Base-by-base conservation (phyloP, 345 rosid genomes). In the Eucalyptus guilfoylei region DNA sequence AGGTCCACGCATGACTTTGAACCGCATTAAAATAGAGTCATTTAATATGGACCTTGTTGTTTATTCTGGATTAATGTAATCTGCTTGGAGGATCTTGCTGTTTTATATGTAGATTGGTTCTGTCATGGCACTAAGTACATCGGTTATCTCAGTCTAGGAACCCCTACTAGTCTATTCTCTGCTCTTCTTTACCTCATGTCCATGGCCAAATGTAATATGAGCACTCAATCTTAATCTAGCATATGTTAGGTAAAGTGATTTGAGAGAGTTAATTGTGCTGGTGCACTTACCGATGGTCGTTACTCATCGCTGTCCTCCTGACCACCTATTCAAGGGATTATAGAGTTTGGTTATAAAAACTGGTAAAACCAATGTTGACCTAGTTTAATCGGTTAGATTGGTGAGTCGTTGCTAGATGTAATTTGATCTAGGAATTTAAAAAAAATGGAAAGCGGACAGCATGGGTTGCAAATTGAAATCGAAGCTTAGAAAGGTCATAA, bases 401-500 rank as follows among this genome's bases (percentile, higher is more conserved):
- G 2, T 21, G 14, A 72, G 26, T 3, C 0, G 3, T 6, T 76
- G 8, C 2, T 40, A 23, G 14, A 40, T 76, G 47, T 40, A 40
- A 76, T 9, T 76, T 11, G 47, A 6, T 40, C 15, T 76, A 40
- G 9, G 5, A 14, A 11, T 40, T 76, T 40, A 11, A 52, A 3
- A 52, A 8, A 11, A 21, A 37, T 11, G 15, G 15, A 17, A 40
- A 37, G 0, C 3, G 8, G 14, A 44, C 1, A 3, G 3, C 14
- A 1, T 21, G 28, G 45, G 45, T 72, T 72, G 26, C 37, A 14
- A 42, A 8, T 72, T 72, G 44, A 72, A 72, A 72, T 72, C 0
- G 0, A 72, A 10, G 0, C 14, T 69, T 69, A 34, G 7, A 69
- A 9, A 0, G 0, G 44, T 34, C 14, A 19, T 34, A 34, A 17